Conservation (phyloP, 2,329 filamentous ascomycete genomes). For the Colletotrichum spinosum region DNA sequence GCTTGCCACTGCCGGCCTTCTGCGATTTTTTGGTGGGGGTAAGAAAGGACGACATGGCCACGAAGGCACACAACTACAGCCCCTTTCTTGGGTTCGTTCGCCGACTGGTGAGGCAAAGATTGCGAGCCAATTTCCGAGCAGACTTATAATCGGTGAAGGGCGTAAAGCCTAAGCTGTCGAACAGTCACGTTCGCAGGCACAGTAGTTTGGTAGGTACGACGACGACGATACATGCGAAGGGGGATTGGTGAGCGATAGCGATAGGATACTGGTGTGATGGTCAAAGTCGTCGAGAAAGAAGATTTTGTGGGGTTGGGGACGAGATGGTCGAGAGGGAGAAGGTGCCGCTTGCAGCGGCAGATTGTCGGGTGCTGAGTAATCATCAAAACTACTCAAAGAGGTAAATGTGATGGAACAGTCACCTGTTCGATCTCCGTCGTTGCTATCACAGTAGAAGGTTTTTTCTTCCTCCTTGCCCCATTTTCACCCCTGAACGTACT, state of each 20-base stretch:
- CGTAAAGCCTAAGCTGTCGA: too few relatives aligned
- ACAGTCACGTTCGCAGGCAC: not conserved
- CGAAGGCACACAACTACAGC: not conserved
- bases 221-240: conserved; percentile 29
- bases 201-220: conserved; percentile 1
- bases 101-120: too few relatives aligned
- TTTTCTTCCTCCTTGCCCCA: too few relatives aligned
- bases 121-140: too few relatives aligned
- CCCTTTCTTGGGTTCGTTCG: too few relatives aligned
- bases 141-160: too few relatives aligned
- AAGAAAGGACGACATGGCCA: conserved; percentile 60
- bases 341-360: conserved; percentile 2
- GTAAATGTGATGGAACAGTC: too few relatives aligned
- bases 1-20: conserved; percentile 42
- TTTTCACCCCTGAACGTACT: too few relatives aligned
- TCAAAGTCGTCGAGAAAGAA: conserved; percentile 40
- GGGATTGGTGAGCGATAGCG: conserved; percentile 9
- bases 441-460: too few relatives aligned
- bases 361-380: too few relatives aligned
- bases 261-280: conserved; percentile 34
- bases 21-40: conserved; percentile 52
- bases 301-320: conserved; percentile 41
- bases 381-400: too few relatives aligned
- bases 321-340: conserved; percentile 49
- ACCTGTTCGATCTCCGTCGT: too few relatives aligned